Evolutionary conservation across 83 land plant species (phyloP).

Genomic region (Isoetes engelmannii): DNA sequence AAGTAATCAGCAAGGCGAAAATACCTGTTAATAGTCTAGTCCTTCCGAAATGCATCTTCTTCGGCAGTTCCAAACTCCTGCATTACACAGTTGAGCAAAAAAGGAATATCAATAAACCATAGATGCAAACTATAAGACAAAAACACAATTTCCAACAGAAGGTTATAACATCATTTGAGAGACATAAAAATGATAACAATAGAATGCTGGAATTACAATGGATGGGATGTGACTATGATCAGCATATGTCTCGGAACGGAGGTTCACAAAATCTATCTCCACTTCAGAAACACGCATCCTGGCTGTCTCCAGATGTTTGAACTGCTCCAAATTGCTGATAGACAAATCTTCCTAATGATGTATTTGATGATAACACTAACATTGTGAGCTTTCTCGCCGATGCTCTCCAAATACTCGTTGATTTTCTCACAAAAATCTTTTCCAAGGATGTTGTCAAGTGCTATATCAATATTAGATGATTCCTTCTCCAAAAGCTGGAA

Average conservation of each 20-base stretch:
- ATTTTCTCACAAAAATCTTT: conserved; percentile 79
- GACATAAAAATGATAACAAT: neutral
- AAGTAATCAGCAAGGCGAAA: no score
- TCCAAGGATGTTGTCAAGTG: conserved; percentile 87
- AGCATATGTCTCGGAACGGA: conserved; percentile 85
- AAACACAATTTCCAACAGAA: neutral
- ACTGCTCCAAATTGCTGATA: conserved; percentile 97
- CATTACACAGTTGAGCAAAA: neutral
- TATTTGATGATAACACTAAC: conserved; percentile 57
- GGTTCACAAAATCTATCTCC: conserved; percentile 91
- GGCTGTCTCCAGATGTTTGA: conserved; percentile 96
- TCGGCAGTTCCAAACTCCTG: conserved; percentile 92
- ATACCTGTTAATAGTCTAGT: conserved; percentile 95
- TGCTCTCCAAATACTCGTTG: conserved; percentile 48
- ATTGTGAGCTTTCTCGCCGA: conserved; percentile 52
- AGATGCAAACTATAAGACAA: neutral
- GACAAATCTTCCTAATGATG: neutral
- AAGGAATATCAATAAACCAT: neutral
- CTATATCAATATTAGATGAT: conserved; percentile 89
- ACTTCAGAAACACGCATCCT: conserved; percentile 67
- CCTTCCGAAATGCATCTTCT: conserved; percentile 91
- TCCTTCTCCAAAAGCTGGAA: conserved; percentile 85
- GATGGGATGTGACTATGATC: conserved; percentile 88
- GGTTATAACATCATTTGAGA: no score
- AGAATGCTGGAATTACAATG: conserved; percentile 47